Percentiles rank a stretch among this genome's conserved stretches.
Conservation (phyloP, 1,284 basidiomycete species). For the Takashimella koratensis region DNA sequence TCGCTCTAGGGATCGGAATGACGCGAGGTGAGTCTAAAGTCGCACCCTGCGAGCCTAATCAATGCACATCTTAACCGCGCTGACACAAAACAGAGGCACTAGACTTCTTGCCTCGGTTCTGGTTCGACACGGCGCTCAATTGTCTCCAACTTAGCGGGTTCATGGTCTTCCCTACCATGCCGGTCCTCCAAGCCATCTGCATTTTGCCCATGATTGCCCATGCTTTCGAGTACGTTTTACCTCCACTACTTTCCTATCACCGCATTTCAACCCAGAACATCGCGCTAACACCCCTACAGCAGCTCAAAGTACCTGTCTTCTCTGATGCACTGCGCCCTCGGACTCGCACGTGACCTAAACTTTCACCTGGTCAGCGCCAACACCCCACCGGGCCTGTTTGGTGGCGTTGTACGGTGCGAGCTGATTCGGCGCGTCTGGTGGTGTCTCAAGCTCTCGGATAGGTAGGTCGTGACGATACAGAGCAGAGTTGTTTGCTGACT, state of each 20-base stretch:
- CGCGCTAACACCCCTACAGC: constrained; percentile 1
- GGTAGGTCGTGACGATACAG: constrained; percentile 4
- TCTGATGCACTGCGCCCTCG: constrained; percentile 17
- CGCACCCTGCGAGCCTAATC: too few species aligned
- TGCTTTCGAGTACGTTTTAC: constrained; percentile 16
- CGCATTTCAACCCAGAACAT: not conserved
- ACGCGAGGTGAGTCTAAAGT: constrained; percentile 4
- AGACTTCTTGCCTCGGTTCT: constrained; percentile 7
- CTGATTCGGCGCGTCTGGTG: constrained; percentile 15
- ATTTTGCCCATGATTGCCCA: constrained; percentile 20
- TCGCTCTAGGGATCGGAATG: constrained; percentile 9
- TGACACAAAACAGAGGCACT: too few species aligned
- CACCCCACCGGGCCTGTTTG: constrained; percentile 1
- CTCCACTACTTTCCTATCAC: not conserved
- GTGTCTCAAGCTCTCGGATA: constrained; percentile 15
- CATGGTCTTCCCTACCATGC: constrained; percentile 16
- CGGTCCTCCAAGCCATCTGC: constrained; percentile 18
- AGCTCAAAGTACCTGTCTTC: constrained; percentile 13
- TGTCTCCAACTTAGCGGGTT: constrained; percentile 17
- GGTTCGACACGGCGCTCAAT: constrained; percentile 16
- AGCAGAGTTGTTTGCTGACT: not conserved
- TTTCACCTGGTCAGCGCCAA: constrained; percentile 12
- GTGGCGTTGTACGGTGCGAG: constrained; percentile 9
- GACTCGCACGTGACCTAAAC: constrained; percentile 17
- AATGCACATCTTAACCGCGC: too few species aligned